Base-by-base conservation (phyloP, 208 protist species). In the Crithidia acanthocephali region DNA sequence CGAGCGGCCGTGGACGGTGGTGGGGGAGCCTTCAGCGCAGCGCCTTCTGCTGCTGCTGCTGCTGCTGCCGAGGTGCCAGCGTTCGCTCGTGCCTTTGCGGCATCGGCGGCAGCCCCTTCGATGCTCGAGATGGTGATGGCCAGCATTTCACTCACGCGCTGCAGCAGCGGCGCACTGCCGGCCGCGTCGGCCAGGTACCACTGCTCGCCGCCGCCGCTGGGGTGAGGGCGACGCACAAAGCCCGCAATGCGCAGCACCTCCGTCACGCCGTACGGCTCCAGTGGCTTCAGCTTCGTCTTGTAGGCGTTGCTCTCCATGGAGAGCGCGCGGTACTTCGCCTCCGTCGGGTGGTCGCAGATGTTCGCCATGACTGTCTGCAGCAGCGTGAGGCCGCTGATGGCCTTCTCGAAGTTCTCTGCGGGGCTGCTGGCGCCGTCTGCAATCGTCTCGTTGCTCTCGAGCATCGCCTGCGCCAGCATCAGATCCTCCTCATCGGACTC, bases 361-460 rank as follows among this genome's bases (percentile, higher is more conserved):
- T 91, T 87, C 40, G 72, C 2, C 28, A 93, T 68, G 22, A 84
- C 65, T 0, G 63, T 80, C 30, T 76, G 76, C 48, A 94, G 72
- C 33, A 86, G 62, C 32, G 61, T 74, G 11, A 90, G 47, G 2
- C 74, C 86, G 22, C 59, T 65, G n/a, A 85, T 63, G 0, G 84
- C 88, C 16, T 60, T 67, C 18, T 79, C 60, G 37, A 90, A 76
- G 15, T 81, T 80, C 45, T 81, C 86, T 0, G 53, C 42, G 6
- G 76, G 63, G n/a, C 73, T 79, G 23, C 32, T 30, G 3, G 55
- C 55, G 40, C 70, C 77, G 23, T 74, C 71, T 2, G 70, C 79
- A 25, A 91, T 66, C 30, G 80, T 80, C 45, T 90, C 84, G 68
- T 90, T 93, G 68, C 83, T 91, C 53, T 92, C 81, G 9, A 94